Evolutionary conservation across 208 protist genomes (phyloP), one percentile per base, ranked within the genome.

Genomic region (Sergeia podlipaevii): DNA sequence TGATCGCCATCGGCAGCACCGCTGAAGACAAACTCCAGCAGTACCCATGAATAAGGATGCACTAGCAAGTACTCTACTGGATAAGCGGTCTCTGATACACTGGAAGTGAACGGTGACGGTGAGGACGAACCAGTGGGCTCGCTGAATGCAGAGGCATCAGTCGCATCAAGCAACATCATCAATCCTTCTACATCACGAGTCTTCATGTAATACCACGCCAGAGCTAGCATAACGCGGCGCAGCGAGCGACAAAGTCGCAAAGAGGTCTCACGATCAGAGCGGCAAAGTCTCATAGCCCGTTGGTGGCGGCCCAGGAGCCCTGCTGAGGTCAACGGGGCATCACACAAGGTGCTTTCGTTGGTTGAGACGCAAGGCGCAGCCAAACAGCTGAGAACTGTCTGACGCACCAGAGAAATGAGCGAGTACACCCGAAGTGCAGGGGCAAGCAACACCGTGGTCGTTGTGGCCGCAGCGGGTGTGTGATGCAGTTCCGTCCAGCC

Each of bases 401-500:
- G 30, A 26, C 56, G 61, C 20, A 76, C 55, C 23, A 70, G 41
- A 26, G 68, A 75, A 3, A 54, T 60, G 20, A 53, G 30, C 4
- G 68, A 65, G 8, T 58, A 42, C 4, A 39, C 57, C 13, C 23
- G 33, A 27, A 54, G 33, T 11, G 55, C 27, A 29, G 53, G 43
- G 37, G 54, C 44, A 2, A 76, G 41, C 2, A 51, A 26, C 24
- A 74, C 47, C 2, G 47, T 30, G n/a, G 53, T 10, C 36, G 56
- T 60, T 42, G 29, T 55, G 13, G 43, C 43, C 33, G 72, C 74
- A 11, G 74, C 68, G 3, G 62, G 51, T 0, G 74, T 48, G 56
- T 76, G 56, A 63, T 85, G 80, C 43, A 92, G 58, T 74, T 92
- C 85, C 39, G 33, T 50, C 85, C 85, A 92, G 11, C 56, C 60